These are phyloP conservation scores for Perkinsus olseni DNA, from an alignment of 169 alveolate species.

Conservation along the genomic window DNA sequence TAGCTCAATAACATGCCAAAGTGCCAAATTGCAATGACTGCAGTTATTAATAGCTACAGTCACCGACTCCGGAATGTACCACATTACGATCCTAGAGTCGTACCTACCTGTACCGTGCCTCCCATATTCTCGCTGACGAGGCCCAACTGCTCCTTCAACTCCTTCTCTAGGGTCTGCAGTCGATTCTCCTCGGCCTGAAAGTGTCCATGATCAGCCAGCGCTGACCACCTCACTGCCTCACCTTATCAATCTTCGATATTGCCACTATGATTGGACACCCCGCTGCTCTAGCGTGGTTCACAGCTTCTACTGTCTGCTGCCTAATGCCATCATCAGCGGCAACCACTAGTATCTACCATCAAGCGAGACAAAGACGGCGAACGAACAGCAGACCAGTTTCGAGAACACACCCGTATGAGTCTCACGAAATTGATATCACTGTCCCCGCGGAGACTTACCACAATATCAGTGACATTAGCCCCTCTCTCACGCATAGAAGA, in stretches of 20 bases:
- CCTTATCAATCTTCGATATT: conserved; percentile 57
- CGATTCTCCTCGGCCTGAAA: conserved; percentile 32
- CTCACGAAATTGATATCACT: too few species aligned
- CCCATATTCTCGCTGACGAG: conserved; percentile 8
- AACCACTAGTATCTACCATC: conserved; percentile 51
- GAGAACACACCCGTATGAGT: too few species aligned
- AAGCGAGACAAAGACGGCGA: too few species aligned
- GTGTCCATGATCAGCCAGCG: conserved; percentile 35
- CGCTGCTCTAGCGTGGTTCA: conserved; percentile 35
- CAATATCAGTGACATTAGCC: conserved; percentile 70
- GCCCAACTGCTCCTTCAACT: conserved; percentile 46
- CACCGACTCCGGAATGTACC: too few species aligned
- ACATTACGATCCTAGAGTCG: too few species aligned
- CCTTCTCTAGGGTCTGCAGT: conserved; percentile 29
- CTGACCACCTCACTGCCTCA: conserved; percentile 39
- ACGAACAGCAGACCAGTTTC: too few species aligned
- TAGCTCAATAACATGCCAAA: too few species aligned
- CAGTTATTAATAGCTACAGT: too few species aligned
- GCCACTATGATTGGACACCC: conserved; percentile 58
- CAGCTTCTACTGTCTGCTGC: conserved; percentile 71
- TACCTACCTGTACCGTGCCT: not conserved
- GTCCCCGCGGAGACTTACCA: too few species aligned
- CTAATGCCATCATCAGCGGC: conserved; percentile 77
- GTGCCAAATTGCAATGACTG: too few species aligned
- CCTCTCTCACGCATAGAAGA: conserved; percentile 73